Evolutionary conservation across 176 grass and related monocot species (phyloP).

Genomic region (Hordeum marinum): DNA sequence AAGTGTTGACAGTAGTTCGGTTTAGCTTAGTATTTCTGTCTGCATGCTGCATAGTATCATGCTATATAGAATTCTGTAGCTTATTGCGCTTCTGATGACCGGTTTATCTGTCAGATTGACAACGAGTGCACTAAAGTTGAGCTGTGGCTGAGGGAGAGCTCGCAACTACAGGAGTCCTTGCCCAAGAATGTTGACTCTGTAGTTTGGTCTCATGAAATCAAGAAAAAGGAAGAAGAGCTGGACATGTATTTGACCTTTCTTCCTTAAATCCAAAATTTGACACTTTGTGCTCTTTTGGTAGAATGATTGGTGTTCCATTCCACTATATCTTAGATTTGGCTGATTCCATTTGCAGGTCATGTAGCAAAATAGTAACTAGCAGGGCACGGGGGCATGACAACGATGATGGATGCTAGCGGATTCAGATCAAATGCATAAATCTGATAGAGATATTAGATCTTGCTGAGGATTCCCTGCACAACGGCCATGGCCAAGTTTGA

Average conservation of each 20-base stretch:
- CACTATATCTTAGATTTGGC: conserved; percentile 11
- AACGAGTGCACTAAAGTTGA: conserved; percentile 77
- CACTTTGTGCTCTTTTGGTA: neutral
- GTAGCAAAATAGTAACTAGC: conserved; percentile 55
- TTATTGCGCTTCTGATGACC: conserved; percentile 6
- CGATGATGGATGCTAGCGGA: conserved; percentile 45
- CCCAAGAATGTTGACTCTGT: conserved; percentile 82
- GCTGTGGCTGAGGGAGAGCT: conserved; percentile 69
- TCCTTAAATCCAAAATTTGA: neutral
- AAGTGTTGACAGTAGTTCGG: neutral
- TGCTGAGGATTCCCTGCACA: conserved; percentile 13
- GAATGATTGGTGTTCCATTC: conserved; percentile 13
- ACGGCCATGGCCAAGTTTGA: neutral
- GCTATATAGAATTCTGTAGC: conserved; percentile 6
- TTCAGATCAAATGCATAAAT: conserved; percentile 39
- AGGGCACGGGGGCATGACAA: conserved; percentile 37
- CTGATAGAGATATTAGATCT: conserved; percentile 51
- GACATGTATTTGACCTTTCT: conserved; percentile 57
- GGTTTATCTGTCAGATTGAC: conserved; percentile 44
- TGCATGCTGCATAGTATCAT: neutral
- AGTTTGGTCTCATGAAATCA: conserved; percentile 84
- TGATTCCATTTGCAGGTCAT: conserved; percentile 54
- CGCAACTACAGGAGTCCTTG: conserved; percentile 68
- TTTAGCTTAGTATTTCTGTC: neutral
- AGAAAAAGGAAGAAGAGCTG: conserved; percentile 51